A percentile compares a stretch with the other conserved stretches of the same genome.
These are phyloP conservation scores for Trichophyton mentagrophytes DNA, from an alignment of 2,329 filamentous ascomycete species.

Conservation along the genomic window DNA sequence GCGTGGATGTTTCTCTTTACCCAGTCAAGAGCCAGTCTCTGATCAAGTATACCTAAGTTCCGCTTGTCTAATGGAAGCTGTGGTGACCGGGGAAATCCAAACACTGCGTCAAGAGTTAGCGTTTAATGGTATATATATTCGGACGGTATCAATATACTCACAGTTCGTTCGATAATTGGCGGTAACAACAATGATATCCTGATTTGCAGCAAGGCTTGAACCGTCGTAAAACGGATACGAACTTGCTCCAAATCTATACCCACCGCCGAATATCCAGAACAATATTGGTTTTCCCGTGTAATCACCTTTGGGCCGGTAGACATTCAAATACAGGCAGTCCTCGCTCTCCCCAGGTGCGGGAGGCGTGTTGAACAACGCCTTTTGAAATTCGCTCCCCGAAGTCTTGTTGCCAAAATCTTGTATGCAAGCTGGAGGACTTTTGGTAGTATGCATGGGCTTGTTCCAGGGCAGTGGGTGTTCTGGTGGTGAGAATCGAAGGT, in stretches of 20 bases:
- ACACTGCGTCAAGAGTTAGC: not conserved
- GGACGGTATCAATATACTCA: not conserved
- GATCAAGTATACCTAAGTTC: slow-evolving; percentile 49
- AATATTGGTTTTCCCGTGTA: not conserved
- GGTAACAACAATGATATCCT: slow-evolving; percentile 3
- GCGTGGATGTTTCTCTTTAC: slow-evolving; percentile 41
- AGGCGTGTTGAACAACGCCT: not conserved
- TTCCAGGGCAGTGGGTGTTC: not conserved
- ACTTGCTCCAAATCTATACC: not conserved
- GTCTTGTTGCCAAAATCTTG: not conserved
- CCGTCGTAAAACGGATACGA: not conserved
- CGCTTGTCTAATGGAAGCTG: slow-evolving; percentile 17
- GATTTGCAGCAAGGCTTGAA: not conserved
- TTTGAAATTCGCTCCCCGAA: not conserved
- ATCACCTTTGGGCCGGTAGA: not conserved
- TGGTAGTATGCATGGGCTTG: not conserved
- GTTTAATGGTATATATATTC: not conserved
- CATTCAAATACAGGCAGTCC: slow-evolving; percentile 5
- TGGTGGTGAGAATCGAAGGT: not conserved
- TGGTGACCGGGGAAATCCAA: slow-evolving; percentile 4
- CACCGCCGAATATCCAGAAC: slow-evolving; percentile 4
- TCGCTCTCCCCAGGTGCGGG: not conserved
- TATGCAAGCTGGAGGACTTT: not conserved
- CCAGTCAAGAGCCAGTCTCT: slow-evolving; percentile 48
- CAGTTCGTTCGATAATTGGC: not conserved